Evolutionary conservation across 495 filamentous ascomycete species (phyloP).

Genomic region (Hypoxylon cercidicola): DNA sequence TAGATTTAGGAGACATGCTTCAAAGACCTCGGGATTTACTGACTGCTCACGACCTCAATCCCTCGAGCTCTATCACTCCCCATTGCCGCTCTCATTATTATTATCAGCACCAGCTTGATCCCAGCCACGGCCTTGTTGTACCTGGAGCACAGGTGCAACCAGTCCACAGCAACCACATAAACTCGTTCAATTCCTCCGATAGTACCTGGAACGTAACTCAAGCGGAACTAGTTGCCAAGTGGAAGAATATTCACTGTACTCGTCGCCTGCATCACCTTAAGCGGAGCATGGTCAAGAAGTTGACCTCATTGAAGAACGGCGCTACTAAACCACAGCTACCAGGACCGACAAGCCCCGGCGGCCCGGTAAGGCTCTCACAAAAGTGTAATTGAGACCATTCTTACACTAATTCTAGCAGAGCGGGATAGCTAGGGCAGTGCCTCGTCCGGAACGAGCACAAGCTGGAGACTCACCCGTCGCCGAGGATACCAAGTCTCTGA

Average conservation of each 20-base stretch:
- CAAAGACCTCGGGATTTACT: conserved; percentile 41
- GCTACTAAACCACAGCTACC: conserved; percentile 15
- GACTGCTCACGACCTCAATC: conserved; percentile 15
- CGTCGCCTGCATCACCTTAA: conserved; percentile 35
- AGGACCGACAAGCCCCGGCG: conserved; percentile 35
- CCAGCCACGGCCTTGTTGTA: conserved; percentile 15
- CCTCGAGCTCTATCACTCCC: conserved; percentile 20
- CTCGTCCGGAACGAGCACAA: conserved; percentile 5
- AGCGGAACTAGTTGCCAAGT: conserved; percentile 37
- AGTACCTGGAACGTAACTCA: conserved; percentile 35
- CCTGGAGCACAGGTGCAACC: conserved; percentile 16
- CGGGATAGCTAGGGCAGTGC: conserved; percentile 8
- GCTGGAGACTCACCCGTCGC: conserved; percentile 17
- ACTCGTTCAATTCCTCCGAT: conserved; percentile 23
- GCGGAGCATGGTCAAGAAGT: conserved; percentile 46
- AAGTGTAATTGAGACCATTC: conserved; percentile 20
- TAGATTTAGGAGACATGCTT: conserved; percentile 46
- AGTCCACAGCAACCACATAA: conserved; percentile 10
- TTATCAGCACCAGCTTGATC: conserved; percentile 9
- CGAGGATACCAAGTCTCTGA: conserved; percentile 5
- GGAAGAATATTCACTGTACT: conserved; percentile 20
- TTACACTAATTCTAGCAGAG: conserved; percentile 33
- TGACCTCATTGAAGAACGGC: conserved; percentile 27
- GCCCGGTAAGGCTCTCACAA: conserved; percentile 33
- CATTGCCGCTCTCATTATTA: conserved; percentile 13